These are phyloP conservation scores for Paramecium pentaurelia DNA, from an alignment of 73 alveolate species.

Conservation along the genomic window DNA sequence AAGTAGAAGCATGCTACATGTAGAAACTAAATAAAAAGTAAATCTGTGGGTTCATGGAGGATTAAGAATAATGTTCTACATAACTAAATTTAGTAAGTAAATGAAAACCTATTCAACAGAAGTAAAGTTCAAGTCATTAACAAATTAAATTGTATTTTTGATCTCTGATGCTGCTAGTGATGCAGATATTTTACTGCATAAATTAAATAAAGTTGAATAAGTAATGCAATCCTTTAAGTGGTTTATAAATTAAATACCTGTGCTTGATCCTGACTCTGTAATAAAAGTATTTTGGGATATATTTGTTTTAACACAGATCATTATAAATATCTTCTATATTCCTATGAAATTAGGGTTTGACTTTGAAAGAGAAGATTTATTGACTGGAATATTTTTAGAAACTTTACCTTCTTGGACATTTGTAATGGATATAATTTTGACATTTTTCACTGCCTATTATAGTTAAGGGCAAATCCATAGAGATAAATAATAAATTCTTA, in stretches of 20 bases:
- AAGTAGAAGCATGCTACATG: not conserved
- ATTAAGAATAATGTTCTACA: slow-evolving; percentile 33
- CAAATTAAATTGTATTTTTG: not conserved
- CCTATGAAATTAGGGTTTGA: slow-evolving; percentile 36
- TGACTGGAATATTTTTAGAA: not conserved
- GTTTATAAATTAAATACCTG: not conserved
- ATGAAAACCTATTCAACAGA: slow-evolving; percentile 8
- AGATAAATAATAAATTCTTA: slow-evolving; percentile 30
- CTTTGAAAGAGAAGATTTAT: not conserved
- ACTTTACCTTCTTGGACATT: slow-evolving; percentile 43
- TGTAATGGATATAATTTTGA: slow-evolving; percentile 35
- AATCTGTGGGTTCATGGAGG: slow-evolving; percentile 44
- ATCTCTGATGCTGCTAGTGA: slow-evolving; percentile 31
- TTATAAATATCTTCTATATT: slow-evolving; percentile 11
- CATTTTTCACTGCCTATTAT: slow-evolving; percentile 55
- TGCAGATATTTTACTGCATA: not conserved
- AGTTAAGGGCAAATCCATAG: slow-evolving; percentile 54
- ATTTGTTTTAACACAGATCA: not conserved
- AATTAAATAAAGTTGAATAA: not conserved
- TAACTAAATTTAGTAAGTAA: not conserved
- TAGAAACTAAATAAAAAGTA: not conserved
- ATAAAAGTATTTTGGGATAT: slow-evolving; percentile 15
- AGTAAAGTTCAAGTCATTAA: not conserved
- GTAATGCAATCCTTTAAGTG: not conserved
- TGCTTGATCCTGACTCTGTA: not conserved